phyloP scores from a whole-genome alignment of 371 early-diverging fungal species.

The Mortierella polycephala region DNA sequence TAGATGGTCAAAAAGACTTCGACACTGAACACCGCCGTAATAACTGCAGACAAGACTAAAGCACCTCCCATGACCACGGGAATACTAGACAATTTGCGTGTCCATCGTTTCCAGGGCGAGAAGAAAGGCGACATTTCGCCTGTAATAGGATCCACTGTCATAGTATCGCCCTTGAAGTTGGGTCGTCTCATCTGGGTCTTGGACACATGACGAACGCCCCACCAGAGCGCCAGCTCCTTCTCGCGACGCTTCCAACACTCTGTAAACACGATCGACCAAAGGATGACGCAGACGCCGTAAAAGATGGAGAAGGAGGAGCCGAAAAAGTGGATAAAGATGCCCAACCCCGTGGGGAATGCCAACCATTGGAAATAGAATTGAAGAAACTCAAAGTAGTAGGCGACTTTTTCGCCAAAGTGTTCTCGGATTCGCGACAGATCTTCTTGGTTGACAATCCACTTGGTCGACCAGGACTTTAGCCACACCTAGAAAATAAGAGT shows the following conservation, averaged over 20 bases:
- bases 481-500: constrained; percentile 61
- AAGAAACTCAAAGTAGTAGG: constrained; percentile 91
- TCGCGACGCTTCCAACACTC: constrained; percentile 86
- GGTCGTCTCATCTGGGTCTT: constrained; percentile 72
- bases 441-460: constrained; percentile 75
- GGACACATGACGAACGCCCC: constrained; percentile 80
- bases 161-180: constrained; percentile 73
- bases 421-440: constrained; percentile 77
- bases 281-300: constrained; percentile 72
- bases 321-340: constrained; percentile 68
- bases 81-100: constrained; percentile 65
- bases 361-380: constrained; percentile 87
- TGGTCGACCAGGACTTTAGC: constrained; percentile 82
- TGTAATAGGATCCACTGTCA: constrained; percentile 73
- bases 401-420: constrained; percentile 88
- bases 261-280: constrained; percentile 80
- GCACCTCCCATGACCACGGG: constrained; percentile 75
- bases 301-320: constrained; percentile 66
- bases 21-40: constrained; percentile 76
- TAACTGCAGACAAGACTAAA: constrained; percentile 67
- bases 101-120: constrained; percentile 76
- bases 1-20: constrained; percentile 84
- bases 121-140: constrained; percentile 79
- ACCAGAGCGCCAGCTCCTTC: constrained; percentile 73
- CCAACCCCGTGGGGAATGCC: constrained; percentile 71